Percentiles rank a stretch among this genome's conserved stretches.
phyloP scores from a whole-genome alignment of 257 asterid genomes.

The Plantago major region DNA sequence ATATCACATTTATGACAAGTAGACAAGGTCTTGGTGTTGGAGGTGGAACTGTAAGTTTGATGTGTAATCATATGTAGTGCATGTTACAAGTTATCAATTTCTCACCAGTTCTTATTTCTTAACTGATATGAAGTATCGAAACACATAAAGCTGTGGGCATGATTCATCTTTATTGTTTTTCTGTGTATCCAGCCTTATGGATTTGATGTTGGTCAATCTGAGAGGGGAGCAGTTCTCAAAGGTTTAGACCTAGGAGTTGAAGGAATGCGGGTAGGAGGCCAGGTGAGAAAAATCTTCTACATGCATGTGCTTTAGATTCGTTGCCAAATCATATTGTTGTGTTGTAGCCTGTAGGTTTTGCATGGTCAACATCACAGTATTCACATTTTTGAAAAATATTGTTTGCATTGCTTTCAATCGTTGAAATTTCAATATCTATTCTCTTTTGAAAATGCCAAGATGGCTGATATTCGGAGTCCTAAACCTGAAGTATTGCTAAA shows the following conservation, averaged over 20 bases:
- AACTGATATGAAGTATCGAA: too few relatives aligned
- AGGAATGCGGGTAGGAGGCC: constrained; percentile 99
- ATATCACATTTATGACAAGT: constrained; percentile 88
- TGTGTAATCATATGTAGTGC: not conserved
- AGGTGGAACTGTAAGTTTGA: constrained; percentile 82
- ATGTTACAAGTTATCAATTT: not conserved
- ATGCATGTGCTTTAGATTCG: not conserved
- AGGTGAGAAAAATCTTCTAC: constrained; percentile 42
- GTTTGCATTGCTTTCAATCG: not conserved
- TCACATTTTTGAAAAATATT: not conserved
- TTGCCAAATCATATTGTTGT: constrained; percentile 1
- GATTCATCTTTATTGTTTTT: constrained; percentile 1
- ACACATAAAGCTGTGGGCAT: not conserved
- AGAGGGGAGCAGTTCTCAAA: constrained; percentile 78
- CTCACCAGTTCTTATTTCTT: too few relatives aligned
- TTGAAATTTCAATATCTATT: not conserved
- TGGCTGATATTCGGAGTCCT: too few relatives aligned
- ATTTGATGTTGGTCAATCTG: constrained; percentile 90
- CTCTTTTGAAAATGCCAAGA: too few relatives aligned
- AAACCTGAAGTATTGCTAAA: not conserved
- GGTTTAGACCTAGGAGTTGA: constrained; percentile 90
- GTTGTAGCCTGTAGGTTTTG: not conserved
- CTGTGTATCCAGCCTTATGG: constrained; percentile 72
- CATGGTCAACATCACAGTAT: not conserved
- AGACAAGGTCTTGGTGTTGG: constrained; percentile 91